phyloP scores from a whole-genome alignment of 2,329 filamentous ascomycete genomes.

The Aureobasidium zeae region DNA sequence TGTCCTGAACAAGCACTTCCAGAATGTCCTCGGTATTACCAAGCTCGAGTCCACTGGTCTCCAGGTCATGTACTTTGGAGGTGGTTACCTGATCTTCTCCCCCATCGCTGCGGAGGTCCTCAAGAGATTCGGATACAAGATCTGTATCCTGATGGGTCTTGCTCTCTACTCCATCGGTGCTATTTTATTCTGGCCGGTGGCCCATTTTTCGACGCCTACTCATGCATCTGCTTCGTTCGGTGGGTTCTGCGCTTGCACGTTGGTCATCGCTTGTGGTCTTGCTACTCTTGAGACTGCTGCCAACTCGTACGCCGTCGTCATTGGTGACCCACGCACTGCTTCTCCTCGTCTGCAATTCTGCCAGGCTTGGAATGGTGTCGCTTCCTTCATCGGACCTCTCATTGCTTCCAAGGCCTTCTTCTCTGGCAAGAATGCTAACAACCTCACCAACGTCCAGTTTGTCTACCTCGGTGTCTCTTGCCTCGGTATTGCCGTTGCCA shows the following conservation, averaged over 20 bases:
- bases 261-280: conserved; percentile 33
- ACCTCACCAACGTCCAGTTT: conserved; percentile 31
- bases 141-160: conserved; percentile 37
- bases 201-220: conserved; percentile 26
- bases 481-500: conserved; percentile 28
- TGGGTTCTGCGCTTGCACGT: conserved; percentile 31
- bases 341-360: conserved; percentile 33
- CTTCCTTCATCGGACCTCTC: conserved; percentile 33
- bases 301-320: conserved; percentile 34
- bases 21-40: conserved; percentile 31
- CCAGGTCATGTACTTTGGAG: conserved; percentile 36
- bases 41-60: conserved; percentile 35
- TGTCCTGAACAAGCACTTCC: conserved; percentile 32
- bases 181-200: conserved; percentile 32
- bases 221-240: conserved; percentile 29
- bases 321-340: conserved; percentile 29
- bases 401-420: conserved; percentile 34
- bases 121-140: conserved; percentile 37
- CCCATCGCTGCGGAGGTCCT: conserved; percentile 36
- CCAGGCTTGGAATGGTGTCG: conserved; percentile 32
- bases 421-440: conserved; percentile 26
- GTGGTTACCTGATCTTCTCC: conserved; percentile 35
- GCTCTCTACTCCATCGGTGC: conserved; percentile 31
- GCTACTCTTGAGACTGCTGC: conserved; percentile 32
- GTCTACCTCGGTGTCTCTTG: conserved; percentile 34